Evolutionary conservation across 495 filamentous ascomycete species (phyloP).

Genomic region (Hypoxylon intermedium): DNA sequence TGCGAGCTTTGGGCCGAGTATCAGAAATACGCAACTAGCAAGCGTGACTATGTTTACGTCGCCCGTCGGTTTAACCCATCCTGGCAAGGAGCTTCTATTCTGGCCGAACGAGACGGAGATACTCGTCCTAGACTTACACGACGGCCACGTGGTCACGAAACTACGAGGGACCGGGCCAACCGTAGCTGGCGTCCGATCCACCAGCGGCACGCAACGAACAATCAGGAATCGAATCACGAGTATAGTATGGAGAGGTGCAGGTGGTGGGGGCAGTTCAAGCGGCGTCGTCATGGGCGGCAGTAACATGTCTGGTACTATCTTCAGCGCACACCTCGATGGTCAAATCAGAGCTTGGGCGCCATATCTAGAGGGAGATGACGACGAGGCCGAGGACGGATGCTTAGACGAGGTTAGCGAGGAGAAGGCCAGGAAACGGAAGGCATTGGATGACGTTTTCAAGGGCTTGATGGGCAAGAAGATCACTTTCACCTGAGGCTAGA

Average conservation of each 20-base stretch:
- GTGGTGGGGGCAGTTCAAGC: conserved; percentile 49
- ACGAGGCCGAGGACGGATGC: conserved; percentile 50
- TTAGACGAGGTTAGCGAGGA: conserved; percentile 41
- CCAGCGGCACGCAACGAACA: conserved; percentile 46
- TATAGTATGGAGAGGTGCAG: conserved; percentile 70
- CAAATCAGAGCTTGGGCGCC: conserved; percentile 66
- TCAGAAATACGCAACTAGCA: conserved; percentile 74
- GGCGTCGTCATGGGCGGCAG: conserved; percentile 53
- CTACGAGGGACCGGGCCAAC: conserved; percentile 66
- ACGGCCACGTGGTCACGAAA: conserved; percentile 74
- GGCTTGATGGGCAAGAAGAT: conserved; percentile 61
- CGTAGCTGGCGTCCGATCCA: conserved; percentile 51
- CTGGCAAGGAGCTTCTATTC: conserved; percentile 68
- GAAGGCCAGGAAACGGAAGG: conserved; percentile 63
- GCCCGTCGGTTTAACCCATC: conserved; percentile 57
- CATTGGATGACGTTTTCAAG: conserved; percentile 65
- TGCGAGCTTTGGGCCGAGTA: conserved; percentile 77
- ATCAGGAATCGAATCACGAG: conserved; percentile 68
- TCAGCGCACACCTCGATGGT: conserved; percentile 65
- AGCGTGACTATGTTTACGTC: conserved; percentile 67
- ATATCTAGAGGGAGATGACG: conserved; percentile 55
- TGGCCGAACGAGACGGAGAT: conserved; percentile 83
- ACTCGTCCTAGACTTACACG: conserved; percentile 74
- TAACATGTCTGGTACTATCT: conserved; percentile 58
- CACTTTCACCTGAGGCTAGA: conserved; percentile 51